Evolutionary conservation across 176 grass and related monocot species (phyloP), one percentile per base, ranked within the genome.

Genomic region (Avena eriantha): DNA sequence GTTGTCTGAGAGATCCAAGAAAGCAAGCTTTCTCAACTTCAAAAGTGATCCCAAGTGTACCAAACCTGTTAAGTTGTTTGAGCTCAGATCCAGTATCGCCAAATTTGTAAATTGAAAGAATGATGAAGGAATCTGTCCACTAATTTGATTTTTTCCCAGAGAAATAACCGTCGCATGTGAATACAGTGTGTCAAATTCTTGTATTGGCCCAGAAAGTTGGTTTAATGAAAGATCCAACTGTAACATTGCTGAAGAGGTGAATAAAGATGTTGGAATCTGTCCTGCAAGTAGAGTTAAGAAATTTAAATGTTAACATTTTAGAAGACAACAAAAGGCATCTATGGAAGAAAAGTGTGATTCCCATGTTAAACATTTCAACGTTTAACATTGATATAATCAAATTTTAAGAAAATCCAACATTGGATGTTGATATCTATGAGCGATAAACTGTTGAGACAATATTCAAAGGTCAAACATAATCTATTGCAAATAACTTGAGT

Each of bases 51-150:
- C 39, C 34, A 41, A 4, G 19, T 69, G 5, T 69, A 69, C 67
- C 19, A 10, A 69, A 41, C 67, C 34, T 41, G 67, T 69, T 69
- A 69, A 41, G 17, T 21, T 21, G 34, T 69, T 41, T 21, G 67
- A 69, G 0, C 21, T 69, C 45, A 85, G 3, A 8, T 78, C 47
- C 3, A 78, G 8, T 1, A 4, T 0, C 2, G 13, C 14, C 9
- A 77, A 56, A 13, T 21, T 71, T 82, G n/a, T 68, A 5, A 84
- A 54, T 22, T 54, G 8, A 55, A 69, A 69, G 41, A 84, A 67
- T 17, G 72, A 79, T 48, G 19, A n/a, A 24, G 73, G 84, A 78
- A 79, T 86, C 34, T 26, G 33, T 11, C 84, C 73, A 35, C 53
- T 69, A 21, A 86, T 69, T 22, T 79, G 35, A 67, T 86, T 86